A percentile compares a stretch with the other conserved stretches of the same genome.
Conservation (phyloP, 441 rosid species). For the Aleurites moluccanus region DNA sequence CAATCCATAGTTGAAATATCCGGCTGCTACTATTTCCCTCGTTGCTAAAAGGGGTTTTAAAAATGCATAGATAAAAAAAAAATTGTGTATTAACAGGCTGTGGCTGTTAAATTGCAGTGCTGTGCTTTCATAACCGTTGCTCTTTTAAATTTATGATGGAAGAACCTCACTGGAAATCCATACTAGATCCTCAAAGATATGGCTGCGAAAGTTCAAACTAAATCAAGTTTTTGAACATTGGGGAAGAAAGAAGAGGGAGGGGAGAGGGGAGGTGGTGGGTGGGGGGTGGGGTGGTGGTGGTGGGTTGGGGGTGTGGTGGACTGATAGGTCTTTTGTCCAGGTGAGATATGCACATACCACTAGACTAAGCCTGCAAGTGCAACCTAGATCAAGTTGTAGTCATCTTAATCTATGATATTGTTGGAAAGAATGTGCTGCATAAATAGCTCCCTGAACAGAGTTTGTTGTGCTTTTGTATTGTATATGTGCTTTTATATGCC, state of each 20-base stretch:
- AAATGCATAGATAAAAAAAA: background rate
- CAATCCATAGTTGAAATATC: background rate
- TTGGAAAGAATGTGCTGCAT: background rate
- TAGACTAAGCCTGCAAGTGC: background rate
- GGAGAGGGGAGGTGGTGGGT: too few species aligned
- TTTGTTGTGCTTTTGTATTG: background rate
- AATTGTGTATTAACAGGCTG: background rate
- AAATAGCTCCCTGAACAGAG: constrained; percentile 1
- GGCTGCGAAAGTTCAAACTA: background rate
- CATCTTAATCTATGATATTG: background rate
- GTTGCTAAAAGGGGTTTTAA: background rate
- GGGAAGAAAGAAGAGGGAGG: too few species aligned
- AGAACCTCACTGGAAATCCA: background rate
- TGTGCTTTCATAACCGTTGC: background rate
- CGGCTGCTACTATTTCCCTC: too few species aligned
- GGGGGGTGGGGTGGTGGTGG: too few species aligned
- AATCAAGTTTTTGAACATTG: background rate
- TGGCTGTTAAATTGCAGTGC: background rate
- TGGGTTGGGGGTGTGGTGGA: too few species aligned
- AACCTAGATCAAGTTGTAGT: background rate
- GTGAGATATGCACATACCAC: too few species aligned
- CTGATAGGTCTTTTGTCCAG: too few species aligned
- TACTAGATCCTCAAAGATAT: background rate
- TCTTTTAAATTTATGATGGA: background rate
- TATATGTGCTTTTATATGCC: background rate